These are phyloP conservation scores for Russula brevipes DNA, from an alignment of 768 basidiomycete genomes.

Conservation along the genomic window DNA sequence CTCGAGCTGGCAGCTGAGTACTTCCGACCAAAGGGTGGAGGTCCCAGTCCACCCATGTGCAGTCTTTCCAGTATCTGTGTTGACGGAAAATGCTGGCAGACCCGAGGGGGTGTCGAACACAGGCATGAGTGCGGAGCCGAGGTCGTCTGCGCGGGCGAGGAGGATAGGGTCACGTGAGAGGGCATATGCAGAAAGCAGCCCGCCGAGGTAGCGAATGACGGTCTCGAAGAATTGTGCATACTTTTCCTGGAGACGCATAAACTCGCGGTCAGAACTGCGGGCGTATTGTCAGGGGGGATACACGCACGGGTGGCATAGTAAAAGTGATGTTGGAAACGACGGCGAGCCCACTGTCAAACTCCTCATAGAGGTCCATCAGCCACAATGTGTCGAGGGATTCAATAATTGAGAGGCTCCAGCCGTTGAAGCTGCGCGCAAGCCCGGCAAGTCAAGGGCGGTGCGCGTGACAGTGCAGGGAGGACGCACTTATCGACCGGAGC, in stretches of 20 bases:
- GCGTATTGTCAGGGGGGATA: background rate
- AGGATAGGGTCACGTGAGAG: conserved; percentile 59
- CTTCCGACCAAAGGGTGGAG: conserved; percentile 55
- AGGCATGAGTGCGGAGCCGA: conserved; percentile 66
- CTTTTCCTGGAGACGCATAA: conserved; percentile 23
- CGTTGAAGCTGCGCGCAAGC: conserved; percentile 54
- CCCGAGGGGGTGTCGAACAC: conserved; percentile 67
- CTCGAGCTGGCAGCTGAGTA: conserved; percentile 79
- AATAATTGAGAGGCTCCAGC: conserved; percentile 72
- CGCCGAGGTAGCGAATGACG: conserved; percentile 89
- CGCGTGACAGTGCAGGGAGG: background rate
- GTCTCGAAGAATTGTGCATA: conserved; percentile 76
- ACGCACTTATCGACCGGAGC: conserved; percentile 47
- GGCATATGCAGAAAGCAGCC: conserved; percentile 65
- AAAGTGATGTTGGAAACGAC: conserved; percentile 50
- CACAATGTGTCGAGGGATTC: conserved; percentile 86
- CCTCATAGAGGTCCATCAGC: conserved; percentile 68
- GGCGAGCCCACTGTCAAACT: conserved; percentile 61
- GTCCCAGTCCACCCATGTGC: conserved; percentile 32
- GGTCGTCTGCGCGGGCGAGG: conserved; percentile 68
- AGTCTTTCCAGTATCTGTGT: conserved; percentile 47
- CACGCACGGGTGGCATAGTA: conserved; percentile 37
- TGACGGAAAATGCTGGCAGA: conserved; percentile 64
- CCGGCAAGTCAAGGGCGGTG: background rate
- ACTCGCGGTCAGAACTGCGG: background rate